Percentiles rank a stretch among this genome's conserved stretches.
These are phyloP conservation scores for Kodamaea lidongshanica DNA, from an alignment of 805 yeast species.

Conservation along the genomic window DNA sequence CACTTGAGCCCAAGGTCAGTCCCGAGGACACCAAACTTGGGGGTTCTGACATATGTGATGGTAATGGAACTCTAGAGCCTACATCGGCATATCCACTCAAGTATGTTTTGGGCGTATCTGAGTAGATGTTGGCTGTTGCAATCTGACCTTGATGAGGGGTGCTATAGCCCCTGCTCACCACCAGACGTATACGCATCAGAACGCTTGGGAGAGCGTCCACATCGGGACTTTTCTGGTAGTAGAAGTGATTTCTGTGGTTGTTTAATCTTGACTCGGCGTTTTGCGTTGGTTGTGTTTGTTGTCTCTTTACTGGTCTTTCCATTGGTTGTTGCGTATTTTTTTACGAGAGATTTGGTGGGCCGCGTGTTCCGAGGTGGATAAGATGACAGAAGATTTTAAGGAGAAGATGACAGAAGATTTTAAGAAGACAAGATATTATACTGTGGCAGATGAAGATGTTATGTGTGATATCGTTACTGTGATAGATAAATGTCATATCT, in stretches of 20 bases:
- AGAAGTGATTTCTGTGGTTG: conserved; percentile 9
- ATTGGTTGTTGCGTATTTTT: neutral
- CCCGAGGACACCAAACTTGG: conserved; percentile 39
- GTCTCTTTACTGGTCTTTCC: conserved; percentile 1
- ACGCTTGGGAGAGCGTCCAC: conserved; percentile 16
- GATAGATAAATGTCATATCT: too few species aligned
- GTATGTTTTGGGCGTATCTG: conserved; percentile 4
- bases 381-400: neutral
- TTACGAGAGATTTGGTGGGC: too few species aligned
- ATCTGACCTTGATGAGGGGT: conserved; percentile 8
- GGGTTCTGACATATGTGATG: conserved; percentile 35
- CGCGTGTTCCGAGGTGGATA: neutral
- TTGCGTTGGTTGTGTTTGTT: conserved; percentile 22
- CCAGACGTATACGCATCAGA: conserved; percentile 69
- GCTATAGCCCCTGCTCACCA: conserved; percentile 56
- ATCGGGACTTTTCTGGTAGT: conserved; percentile 3
- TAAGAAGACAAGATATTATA: too few species aligned
- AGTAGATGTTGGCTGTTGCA: conserved; percentile 6
- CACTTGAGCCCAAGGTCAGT: conserved; percentile 39
- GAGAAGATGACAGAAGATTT: too few species aligned
- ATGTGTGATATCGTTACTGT: too few species aligned
- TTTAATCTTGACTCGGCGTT: conserved; percentile 14
- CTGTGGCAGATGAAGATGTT: too few species aligned
- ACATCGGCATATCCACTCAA: conserved; percentile 6
- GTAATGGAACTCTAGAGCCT: conserved; percentile 34